Evolutionary conservation across 164 flowering plant genomes (phyloP).

Genomic region (Piper longum): DNA sequence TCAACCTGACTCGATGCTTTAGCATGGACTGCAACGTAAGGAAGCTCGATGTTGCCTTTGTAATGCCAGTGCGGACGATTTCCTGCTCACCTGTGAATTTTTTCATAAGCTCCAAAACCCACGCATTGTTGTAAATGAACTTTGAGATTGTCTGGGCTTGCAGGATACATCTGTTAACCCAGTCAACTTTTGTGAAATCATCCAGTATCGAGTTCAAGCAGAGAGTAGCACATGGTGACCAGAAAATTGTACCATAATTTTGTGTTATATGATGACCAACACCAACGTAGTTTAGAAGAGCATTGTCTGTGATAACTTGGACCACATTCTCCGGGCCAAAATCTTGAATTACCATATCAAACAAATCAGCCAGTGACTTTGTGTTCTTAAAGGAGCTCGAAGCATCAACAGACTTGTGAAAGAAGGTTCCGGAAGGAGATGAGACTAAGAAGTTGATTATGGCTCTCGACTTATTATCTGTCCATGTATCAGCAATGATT

Average conservation of each 20-base stretch:
- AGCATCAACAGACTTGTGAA: constrained; percentile 80
- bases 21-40: constrained; percentile 65
- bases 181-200: constrained; percentile 79
- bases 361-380: constrained; percentile 57
- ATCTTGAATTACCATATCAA: constrained; percentile 81
- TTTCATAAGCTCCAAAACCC: constrained; percentile 66
- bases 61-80: constrained; percentile 53
- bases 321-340: constrained; percentile 81
- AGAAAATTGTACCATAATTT: constrained; percentile 58
- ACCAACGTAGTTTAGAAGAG: constrained; percentile 40
- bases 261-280: constrained; percentile 53
- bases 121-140: constrained; percentile 56
- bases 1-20: constrained; percentile 55
- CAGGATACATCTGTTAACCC: constrained; percentile 65
- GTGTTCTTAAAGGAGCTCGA: constrained; percentile 61
- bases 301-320: constrained; percentile 68
- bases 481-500: constrained; percentile 82
- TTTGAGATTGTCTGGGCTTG: constrained; percentile 76
- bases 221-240: constrained; percentile 80
- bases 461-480: constrained; percentile 75
- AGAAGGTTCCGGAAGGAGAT: constrained; percentile 78
- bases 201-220: constrained; percentile 70
- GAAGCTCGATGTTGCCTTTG: constrained; percentile 60
- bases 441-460: constrained; percentile 82
- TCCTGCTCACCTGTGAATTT: constrained; percentile 74